Conservation (phyloP, 2,329 filamentous ascomycete species). For the Fusarium secorum region DNA sequence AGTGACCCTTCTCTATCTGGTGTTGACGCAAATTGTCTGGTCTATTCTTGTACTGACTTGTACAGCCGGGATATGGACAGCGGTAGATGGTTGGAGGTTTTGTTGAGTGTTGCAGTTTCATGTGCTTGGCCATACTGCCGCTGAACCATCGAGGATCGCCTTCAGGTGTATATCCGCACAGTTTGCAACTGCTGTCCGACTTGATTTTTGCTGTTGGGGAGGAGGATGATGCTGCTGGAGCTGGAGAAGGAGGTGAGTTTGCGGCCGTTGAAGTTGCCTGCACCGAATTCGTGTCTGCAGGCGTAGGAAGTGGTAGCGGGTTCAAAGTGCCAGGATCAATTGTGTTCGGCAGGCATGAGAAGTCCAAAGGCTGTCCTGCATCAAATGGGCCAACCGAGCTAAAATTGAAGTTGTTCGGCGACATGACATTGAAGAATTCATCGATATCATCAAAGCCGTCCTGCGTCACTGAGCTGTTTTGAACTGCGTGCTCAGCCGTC, state of each 20-base stretch:
- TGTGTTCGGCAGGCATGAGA: slow-evolving; percentile 10
- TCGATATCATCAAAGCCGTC: slow-evolving; percentile 20
- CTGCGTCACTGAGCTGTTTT: slow-evolving; percentile 12
- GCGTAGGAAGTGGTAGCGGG: slow-evolving; percentile 34
- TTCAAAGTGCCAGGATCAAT: slow-evolving; percentile 26
- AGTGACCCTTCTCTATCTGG: slow-evolving; percentile 64
- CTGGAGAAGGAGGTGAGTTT: slow-evolving; percentile 38
- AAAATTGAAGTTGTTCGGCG: slow-evolving; percentile 31
- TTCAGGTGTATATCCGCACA: slow-evolving; percentile 64
- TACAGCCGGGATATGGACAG: slow-evolving; percentile 62
- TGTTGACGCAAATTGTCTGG: slow-evolving; percentile 65
- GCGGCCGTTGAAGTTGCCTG: slow-evolving; percentile 35
- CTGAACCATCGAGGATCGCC: slow-evolving; percentile 66
- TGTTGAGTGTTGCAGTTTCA: slow-evolving; percentile 60
- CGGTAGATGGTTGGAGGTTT: slow-evolving; percentile 60
- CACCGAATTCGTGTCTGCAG: slow-evolving; percentile 30
- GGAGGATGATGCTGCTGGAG: slow-evolving; percentile 11
- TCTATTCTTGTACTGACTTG: slow-evolving; percentile 63
- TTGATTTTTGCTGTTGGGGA: slow-evolving; percentile 49
- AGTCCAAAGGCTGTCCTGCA: slow-evolving; percentile 8
- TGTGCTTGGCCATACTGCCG: slow-evolving; percentile 67
- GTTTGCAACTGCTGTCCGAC: slow-evolving; percentile 56
- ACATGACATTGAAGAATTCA: slow-evolving; percentile 27
- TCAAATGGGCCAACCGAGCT: slow-evolving; percentile 21
- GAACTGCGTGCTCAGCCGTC: slow-evolving; percentile 11